Base-by-base conservation (phyloP, 2,329 filamentous ascomycete genomes). In the Leptographium procerum region DNA sequence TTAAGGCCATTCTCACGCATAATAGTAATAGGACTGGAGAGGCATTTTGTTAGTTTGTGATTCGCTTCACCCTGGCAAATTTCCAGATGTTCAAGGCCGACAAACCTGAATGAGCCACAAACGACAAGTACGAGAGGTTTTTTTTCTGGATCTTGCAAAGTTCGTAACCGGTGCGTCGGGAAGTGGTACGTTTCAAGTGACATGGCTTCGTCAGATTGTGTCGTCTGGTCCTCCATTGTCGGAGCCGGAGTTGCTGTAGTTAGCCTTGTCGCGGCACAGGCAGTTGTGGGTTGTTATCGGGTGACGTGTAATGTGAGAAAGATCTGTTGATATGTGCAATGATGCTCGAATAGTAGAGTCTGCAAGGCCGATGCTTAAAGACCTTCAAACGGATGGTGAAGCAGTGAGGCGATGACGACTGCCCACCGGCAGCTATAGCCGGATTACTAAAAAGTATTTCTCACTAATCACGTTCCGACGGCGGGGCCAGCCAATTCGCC, bases 31-130 rank as follows among this genome's bases (percentile, higher is more conserved):
- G 66, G 66, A 47, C 65, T 66, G 24, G 19, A 29, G 10, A 51
- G 48, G n/a, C 24, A 45, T 36, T 26, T 16, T 31, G 24, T 40
- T 33, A 51, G 43, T 43, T 29, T 1, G 9, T 16, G 22, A 4
- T 14, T 47, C 2, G 13, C 16, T 29, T 19, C 19, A 10, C 5
- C n/a, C 1, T 24, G 5, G 28, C 14, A 48, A 26, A 22, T 8
- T 1, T 6, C 5, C 10, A 3, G 8, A 48, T 34, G 3, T 33
- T 10, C 31, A 31, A 11, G 47, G 13, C n/a, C 9, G 2, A 9
- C 66, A 14, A n/a, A 69, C 68, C 67, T 64, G 65, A 72, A 66
- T 59, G 69, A 71, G 16, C 70, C 70, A 61, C 70, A 72, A 26
- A 69, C 69, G 1, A 72, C 69, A 19, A 72, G 62, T 10, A 71